Evolutionary conservation across 2,329 filamentous ascomycete species (phyloP).

Genomic region (Sclerotinia spermophila): DNA sequence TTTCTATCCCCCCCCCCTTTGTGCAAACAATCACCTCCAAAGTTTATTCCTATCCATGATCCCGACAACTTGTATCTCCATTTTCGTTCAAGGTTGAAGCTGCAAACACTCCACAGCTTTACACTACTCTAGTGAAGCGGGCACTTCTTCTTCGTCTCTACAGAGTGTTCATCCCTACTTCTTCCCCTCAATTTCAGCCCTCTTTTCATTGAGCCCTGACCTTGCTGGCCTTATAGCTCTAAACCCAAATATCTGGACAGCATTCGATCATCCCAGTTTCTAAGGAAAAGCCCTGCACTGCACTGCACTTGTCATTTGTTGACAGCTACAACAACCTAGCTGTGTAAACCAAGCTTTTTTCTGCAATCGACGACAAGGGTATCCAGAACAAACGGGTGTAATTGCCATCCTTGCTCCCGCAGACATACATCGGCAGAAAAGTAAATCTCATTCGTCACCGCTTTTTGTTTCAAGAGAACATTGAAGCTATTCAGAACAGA

Average conservation of each 20-base stretch:
- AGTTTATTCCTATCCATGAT: neutral
- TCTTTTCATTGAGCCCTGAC: conserved; percentile 1
- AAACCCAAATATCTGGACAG: conserved; percentile 9
- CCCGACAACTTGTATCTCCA: neutral
- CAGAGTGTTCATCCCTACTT: neutral
- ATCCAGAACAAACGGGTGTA: conserved; percentile 11
- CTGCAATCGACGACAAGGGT: conserved; percentile 16
- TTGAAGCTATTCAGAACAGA: conserved; percentile 13
- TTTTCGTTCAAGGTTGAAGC: neutral
- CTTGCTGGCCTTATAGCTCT: conserved; percentile 11
- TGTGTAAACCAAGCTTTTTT: conserved; percentile 15
- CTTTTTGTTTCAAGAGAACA: neutral
- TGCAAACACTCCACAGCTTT: neutral
- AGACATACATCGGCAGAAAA: neutral
- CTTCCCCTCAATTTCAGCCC: conserved; percentile 1
- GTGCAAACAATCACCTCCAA: neutral
- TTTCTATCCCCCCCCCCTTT: neutral
- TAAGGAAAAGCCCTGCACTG: neutral
- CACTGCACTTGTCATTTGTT: conserved; percentile 13
- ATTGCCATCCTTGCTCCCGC: conserved; percentile 17
- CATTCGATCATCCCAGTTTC: conserved; percentile 12
- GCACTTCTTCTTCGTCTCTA: no score
- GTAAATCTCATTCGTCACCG: neutral
- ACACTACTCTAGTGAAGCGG: neutral
- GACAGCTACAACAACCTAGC: conserved; percentile 12